Conservation (phyloP, 1,284 basidiomycete species). For the Ganoderma boninense region DNA sequence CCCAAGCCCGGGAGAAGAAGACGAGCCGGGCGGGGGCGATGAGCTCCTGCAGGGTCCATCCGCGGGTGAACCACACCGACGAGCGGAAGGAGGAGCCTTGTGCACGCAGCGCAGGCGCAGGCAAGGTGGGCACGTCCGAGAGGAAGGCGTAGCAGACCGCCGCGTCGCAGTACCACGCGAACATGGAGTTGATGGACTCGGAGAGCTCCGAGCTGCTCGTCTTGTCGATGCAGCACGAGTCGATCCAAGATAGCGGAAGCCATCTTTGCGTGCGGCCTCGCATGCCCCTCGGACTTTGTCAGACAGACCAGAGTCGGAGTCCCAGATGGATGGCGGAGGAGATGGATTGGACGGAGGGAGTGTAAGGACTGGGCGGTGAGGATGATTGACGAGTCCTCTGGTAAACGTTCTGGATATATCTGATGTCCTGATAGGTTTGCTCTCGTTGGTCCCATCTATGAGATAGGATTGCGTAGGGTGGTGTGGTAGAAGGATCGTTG, state of each 20-base stretch:
- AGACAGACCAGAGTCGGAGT: neutral
- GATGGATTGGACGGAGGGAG: neutral
- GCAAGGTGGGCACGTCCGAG: conserved; percentile 20
- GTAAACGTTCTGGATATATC: neutral
- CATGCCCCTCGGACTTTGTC: neutral
- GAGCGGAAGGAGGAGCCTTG: neutral
- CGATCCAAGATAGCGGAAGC: neutral
- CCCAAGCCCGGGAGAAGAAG: neutral
- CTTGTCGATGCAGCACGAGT: neutral
- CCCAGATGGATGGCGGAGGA: neutral
- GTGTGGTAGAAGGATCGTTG: neutral
- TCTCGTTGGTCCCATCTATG: conserved; percentile 22
- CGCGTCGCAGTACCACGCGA: neutral
- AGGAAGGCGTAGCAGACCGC: neutral
- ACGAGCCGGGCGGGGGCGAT: neutral
- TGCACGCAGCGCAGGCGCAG: neutral
- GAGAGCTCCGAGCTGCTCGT: conserved; percentile 1
- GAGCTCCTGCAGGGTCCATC: neutral
- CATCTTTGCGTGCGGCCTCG: neutral
- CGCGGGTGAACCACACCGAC: neutral
- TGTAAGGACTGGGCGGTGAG: too few relatives aligned
- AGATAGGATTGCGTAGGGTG: neutral
- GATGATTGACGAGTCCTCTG: neutral
- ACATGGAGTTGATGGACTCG: conserved; percentile 1
- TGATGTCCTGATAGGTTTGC: conserved; percentile 52